Evolutionary conservation across 768 basidiomycete species (phyloP), one percentile per base, ranked within the genome.

Genomic region (Mycena epipterygia): DNA sequence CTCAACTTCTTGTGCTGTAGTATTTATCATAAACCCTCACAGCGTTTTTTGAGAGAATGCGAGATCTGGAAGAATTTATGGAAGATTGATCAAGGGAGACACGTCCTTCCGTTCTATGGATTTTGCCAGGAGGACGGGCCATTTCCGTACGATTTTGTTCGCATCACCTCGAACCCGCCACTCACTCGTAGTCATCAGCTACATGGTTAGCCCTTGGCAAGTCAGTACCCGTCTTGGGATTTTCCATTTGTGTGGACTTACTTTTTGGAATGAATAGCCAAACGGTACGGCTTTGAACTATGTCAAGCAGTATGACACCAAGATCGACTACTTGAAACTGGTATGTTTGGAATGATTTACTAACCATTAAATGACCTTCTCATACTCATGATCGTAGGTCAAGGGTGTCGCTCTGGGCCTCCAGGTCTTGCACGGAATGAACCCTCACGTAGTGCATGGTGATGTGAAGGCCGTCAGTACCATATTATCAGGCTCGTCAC

Each of bases 141-240:
- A 21, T 89, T 86, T 65, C 89, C 89, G 85, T 89, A 72, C 59
- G 84, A 73, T 44, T 62, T n/a, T 33, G 27, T n/a, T 35, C 29
- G 16, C 53, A 4, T 58, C 21, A 11, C 3, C 9, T 60, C 16
- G n/a, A 30, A 37, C 1, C 32, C 17, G 1, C 55, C 32, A 49
- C 52, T 73, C 13, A 77, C 33, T 11, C 56, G n/a, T 25, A 27
- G 21, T 41, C 25, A 52, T 35, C 61, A 89, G 88, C 37, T 89
- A 87, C 70, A 87, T 90, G 79, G 84, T 90, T 44, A 89, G 86
- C 72, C 89, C 88, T 27, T 90, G 89, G 89, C 86, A 87, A 76
- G 76, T 79, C 29, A 53, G 61, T 56, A 21, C 11, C 33, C 17
- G 35, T 16, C 14, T 62, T n/a, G 7, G n/a, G n/a, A n/a, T n/a